phyloP scores from a whole-genome alignment of 2,329 filamentous ascomycete genomes.

The Pseudogymnoascus sp. region DNA sequence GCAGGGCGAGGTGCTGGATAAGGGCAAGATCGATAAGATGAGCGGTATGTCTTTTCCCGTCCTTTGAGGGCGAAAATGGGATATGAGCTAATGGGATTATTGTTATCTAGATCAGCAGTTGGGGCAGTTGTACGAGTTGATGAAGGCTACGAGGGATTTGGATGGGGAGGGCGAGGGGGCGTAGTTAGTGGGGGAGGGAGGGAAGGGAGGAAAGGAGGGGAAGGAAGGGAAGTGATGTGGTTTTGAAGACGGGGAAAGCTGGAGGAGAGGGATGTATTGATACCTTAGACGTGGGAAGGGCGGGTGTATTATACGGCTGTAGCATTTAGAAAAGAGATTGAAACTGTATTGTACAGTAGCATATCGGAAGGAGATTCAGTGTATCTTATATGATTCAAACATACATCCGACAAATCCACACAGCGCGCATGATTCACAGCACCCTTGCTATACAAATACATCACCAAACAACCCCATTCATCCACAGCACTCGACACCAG shows the following conservation, averaged over 20 bases:
- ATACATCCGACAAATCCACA: background rate
- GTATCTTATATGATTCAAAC: background rate
- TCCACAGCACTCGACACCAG: background rate
- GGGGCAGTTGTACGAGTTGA: slow-evolving; percentile 87
- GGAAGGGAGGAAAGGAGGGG: no score
- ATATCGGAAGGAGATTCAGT: background rate
- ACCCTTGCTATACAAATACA: background rate
- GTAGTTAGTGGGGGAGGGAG: background rate
- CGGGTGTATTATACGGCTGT: background rate
- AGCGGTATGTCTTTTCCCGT: slow-evolving; percentile 58
- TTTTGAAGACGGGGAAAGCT: background rate
- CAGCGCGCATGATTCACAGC: background rate
- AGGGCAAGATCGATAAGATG: slow-evolving; percentile 82
- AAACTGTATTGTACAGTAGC: background rate
- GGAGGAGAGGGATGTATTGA: background rate
- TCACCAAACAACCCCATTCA: background rate
- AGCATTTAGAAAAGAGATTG: background rate
- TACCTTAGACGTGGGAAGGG: background rate
- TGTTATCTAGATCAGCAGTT: slow-evolving; percentile 71
- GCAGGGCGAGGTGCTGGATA: slow-evolving; percentile 78
- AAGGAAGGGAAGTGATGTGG: background rate
- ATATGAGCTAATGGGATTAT: background rate
- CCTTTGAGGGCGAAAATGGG: no score
- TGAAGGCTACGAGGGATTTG: slow-evolving; percentile 55
- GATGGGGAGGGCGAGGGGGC: background rate